A percentile compares a stretch with the other conserved stretches of the same genome.
Conservation (phyloP, 345 rosid species). For the Pugionium dolabratum region DNA sequence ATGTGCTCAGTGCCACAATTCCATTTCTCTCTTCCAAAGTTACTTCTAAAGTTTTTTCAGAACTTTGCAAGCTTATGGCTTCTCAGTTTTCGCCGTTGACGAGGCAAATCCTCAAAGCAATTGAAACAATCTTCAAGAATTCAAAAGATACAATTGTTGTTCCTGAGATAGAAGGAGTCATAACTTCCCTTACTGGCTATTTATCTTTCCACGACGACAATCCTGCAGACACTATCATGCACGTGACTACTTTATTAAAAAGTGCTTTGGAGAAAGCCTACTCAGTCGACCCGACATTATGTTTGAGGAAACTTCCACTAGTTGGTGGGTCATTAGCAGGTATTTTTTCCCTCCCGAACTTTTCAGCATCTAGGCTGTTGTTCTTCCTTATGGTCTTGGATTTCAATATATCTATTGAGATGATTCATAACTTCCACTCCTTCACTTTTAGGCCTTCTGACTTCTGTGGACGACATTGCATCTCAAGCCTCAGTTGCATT, state of each 20-base stretch:
- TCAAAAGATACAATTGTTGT: constrained; percentile 46
- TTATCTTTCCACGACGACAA: constrained; percentile 52
- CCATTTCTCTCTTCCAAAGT: constrained; percentile 58
- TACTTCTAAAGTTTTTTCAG: constrained; percentile 49
- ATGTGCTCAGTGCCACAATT: constrained; percentile 58
- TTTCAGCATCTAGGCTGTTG: not conserved
- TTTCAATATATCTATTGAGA: not conserved
- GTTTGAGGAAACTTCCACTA: constrained; percentile 51
- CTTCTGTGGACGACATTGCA: constrained; percentile 52
- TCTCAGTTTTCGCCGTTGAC: constrained; percentile 61
- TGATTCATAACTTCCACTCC: constrained; percentile 6
- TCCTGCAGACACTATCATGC: constrained; percentile 62
- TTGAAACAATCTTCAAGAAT: constrained; percentile 57
- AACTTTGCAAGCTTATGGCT: constrained; percentile 53
- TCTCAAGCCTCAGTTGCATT: constrained; percentile 57
- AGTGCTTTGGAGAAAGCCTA: constrained; percentile 53
- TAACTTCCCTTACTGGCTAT: constrained; percentile 59
- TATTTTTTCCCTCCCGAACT: constrained; percentile 30
- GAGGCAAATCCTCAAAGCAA: constrained; percentile 54
- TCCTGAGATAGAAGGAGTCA: constrained; percentile 50
- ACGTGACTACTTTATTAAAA: constrained; percentile 57
- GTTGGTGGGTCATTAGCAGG: constrained; percentile 64
- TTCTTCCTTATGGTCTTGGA: constrained; percentile 13
- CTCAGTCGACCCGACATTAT: constrained; percentile 45
- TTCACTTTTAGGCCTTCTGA: constrained; percentile 63